These are phyloP conservation scores for Aspergillus pseudoviridinutans DNA, from an alignment of 2,329 filamentous ascomycete genomes.

Conservation along the genomic window DNA sequence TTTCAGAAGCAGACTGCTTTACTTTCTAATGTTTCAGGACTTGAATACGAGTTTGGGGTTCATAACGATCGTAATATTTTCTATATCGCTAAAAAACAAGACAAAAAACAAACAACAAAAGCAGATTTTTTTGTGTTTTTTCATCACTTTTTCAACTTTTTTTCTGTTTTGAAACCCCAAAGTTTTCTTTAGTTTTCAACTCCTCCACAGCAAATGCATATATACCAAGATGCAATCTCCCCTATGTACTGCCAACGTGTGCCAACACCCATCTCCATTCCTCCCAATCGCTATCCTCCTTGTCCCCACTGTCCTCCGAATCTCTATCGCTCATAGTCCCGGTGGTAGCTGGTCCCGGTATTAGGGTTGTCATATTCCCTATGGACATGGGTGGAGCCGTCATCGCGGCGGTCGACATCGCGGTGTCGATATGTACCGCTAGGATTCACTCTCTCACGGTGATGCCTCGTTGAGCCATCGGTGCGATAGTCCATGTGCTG, in stretches of 20 bases:
- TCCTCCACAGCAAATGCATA: not conserved
- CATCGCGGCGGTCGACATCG: constrained; percentile 28
- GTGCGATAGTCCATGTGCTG: constrained; percentile 32
- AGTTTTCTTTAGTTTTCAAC: constrained; percentile 4
- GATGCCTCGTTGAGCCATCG: constrained; percentile 23
- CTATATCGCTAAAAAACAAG: constrained; percentile 6
- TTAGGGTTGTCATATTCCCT: constrained; percentile 32
- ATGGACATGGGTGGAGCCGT: constrained; percentile 27
- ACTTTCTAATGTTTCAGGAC: not conserved
- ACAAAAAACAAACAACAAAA: not conserved
- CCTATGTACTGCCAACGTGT: not conserved
- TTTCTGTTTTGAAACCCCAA: constrained; percentile 6
- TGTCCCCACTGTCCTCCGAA: not conserved
- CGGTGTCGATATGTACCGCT: constrained; percentile 30
- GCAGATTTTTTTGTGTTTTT: not conserved
- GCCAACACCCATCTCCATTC: not conserved
- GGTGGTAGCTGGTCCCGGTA: constrained; percentile 31
- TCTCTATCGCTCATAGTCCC: constrained; percentile 28
- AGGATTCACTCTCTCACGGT: constrained; percentile 29
- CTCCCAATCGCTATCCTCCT: constrained; percentile 8
- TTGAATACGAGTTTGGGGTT: not conserved
- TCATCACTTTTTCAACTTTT: not conserved
- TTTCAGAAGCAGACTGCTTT: not conserved
- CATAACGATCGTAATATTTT: constrained; percentile 12
- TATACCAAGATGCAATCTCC: not conserved